Conservation (phyloP, 768 basidiomycete species). For the Postia placenta region DNA sequence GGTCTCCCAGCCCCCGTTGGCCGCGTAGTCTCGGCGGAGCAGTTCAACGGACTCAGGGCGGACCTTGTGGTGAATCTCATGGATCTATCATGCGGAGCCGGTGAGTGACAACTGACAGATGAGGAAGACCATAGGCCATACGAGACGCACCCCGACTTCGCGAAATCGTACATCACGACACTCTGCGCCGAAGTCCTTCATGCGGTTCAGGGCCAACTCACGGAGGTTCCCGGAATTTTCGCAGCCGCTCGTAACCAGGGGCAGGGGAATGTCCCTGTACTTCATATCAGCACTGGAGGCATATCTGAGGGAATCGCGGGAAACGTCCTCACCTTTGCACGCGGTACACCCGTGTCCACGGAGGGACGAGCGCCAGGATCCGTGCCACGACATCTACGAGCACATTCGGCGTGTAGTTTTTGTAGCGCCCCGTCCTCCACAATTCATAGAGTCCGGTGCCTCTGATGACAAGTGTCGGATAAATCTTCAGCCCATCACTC, state of each 20-base stretch:
- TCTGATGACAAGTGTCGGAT: constrained; percentile 95
- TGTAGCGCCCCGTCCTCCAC: constrained; percentile 96
- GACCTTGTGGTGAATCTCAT: constrained; percentile 98
- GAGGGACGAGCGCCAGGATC: constrained; percentile 93
- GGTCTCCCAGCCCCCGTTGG: constrained; percentile 99
- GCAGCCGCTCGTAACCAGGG: constrained; percentile 93
- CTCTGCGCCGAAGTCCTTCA: constrained; percentile 98
- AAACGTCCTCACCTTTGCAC: constrained; percentile 68
- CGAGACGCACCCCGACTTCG: constrained; percentile 83
- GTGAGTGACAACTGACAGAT: background rate
- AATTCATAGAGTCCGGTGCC: constrained; percentile 95
- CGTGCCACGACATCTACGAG: constrained; percentile 95
- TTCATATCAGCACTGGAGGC: background rate
- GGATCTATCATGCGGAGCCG: constrained; percentile 51
- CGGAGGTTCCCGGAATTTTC: constrained; percentile 97
- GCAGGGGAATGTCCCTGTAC: constrained; percentile 89
- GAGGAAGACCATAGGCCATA: background rate
- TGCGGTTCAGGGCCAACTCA: constrained; percentile 91
- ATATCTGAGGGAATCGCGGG: background rate
- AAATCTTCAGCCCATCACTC: constrained; percentile 96
- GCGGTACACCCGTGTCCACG: constrained; percentile 97
- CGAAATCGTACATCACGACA: constrained; percentile 97
- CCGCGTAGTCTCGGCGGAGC: constrained; percentile 89
- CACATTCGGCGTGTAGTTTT: constrained; percentile 99
- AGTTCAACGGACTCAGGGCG: constrained; percentile 94